Evolutionary conservation across 2,329 filamentous ascomycete genomes (phyloP), one percentile per base, ranked within the genome.

Genomic region (Berkeleyomyces rouxiae): DNA sequence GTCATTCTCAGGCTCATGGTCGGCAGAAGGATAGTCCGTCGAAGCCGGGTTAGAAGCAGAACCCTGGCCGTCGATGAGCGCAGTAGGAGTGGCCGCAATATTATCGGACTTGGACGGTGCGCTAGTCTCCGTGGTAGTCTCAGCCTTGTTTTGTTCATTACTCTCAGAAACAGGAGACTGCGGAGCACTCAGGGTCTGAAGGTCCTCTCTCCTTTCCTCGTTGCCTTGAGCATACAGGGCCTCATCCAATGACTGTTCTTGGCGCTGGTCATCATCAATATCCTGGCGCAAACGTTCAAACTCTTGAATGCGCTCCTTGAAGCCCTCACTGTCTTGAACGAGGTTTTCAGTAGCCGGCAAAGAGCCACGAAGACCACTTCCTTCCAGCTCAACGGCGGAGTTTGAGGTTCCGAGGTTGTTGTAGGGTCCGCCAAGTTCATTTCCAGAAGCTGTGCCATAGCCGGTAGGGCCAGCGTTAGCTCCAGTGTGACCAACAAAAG

Each of bases 251-350:
- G 13, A n/a, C n/a, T 59, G 46, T 40, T 62, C 60, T 59, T 79
- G 76, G 13, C 79, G 77, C 33, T 36, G 49, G 49, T 11, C 23
- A 33, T 31, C 33, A 64, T 91, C 88, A 64, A 86, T 82, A 69
- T 88, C 82, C n/a, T 85, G 81, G 67, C 88, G 82, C 59, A 93
- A 75, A 39, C 86, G 82, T 68, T 95, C 83, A 70, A 96, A 96
- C 70, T 96, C 86, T 67, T 87, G 83, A 23, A 96, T 78, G 55
- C 91, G 85, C 57, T 89, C 87, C 65, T 78, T 79, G 67, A 83
- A 85, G 0, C 82, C 83, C 67, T 84, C 78, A 0, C 74, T 67
- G 65, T 86, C 83, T 64, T 77, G 74, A 61, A 74, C 70, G 4
- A 83, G 76, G 63, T 82, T 76, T 44, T 77, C 76, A 1, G 76